A percentile compares a stretch with the other conserved stretches of the same genome.
phyloP scores from a whole-genome alignment of 2,329 filamentous ascomycete species.

The Neonectria magnoliae region DNA sequence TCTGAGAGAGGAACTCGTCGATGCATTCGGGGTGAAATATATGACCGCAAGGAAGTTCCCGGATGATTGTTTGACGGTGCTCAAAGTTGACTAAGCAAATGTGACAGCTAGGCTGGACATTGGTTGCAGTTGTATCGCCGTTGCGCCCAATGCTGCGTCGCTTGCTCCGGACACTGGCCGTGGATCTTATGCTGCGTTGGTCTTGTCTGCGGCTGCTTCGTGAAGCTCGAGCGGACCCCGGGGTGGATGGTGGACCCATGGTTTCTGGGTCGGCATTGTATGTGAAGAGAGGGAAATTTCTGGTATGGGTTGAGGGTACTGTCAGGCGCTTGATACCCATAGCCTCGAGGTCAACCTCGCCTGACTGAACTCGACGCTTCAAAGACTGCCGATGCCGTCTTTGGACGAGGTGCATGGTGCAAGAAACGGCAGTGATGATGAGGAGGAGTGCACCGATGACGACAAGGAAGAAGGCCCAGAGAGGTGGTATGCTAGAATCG shows the following conservation, averaged over 20 bases:
- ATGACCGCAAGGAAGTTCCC: slow-evolving; percentile 88
- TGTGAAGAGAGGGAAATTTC: slow-evolving; percentile 80
- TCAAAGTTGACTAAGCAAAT: slow-evolving; percentile 89
- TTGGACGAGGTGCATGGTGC: slow-evolving; percentile 82
- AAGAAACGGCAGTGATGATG: slow-evolving; percentile 73
- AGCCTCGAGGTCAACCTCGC: slow-evolving; percentile 86
- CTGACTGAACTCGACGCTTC: slow-evolving; percentile 74
- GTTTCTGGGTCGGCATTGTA: slow-evolving; percentile 70
- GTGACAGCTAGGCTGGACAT: slow-evolving; percentile 84
- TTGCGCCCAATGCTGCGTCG: slow-evolving; percentile 49
- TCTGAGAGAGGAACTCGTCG: slow-evolving; percentile 80
- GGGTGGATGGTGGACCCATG: slow-evolving; percentile 49
- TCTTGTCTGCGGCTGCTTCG: slow-evolving; percentile 46
- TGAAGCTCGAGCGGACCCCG: slow-evolving; percentile 45
- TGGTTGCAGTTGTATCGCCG: slow-evolving; percentile 56
- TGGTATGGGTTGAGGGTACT: slow-evolving; percentile 76
- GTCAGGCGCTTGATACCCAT: slow-evolving; percentile 85
- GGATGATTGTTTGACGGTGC: slow-evolving; percentile 74
- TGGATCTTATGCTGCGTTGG: slow-evolving; percentile 43
- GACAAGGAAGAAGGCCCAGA: slow-evolving; percentile 83
- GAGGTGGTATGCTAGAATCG: slow-evolving; percentile 67
- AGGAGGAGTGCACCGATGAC: slow-evolving; percentile 77
- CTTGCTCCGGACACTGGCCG: slow-evolving; percentile 50
- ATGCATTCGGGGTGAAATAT: slow-evolving; percentile 95
- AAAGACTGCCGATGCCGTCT: slow-evolving; percentile 74